Evolutionary conservation across 805 yeast genomes (phyloP), one percentile per base, ranked within the genome.

Genomic region (Clavispora santaluciae): DNA sequence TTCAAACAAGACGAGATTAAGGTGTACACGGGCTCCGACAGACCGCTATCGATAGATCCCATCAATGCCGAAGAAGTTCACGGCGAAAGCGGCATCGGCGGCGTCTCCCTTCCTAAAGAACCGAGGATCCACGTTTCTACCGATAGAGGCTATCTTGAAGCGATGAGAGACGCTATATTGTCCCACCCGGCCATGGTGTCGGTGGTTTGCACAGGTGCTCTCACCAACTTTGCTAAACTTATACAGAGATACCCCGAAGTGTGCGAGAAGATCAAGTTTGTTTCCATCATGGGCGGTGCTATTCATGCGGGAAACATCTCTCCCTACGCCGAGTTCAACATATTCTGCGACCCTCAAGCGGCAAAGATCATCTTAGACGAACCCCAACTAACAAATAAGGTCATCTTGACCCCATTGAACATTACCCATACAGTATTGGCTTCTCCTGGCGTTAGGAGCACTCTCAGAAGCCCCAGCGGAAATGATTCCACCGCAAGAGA

Each of bases 221-320:
- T 84, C 50, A 88, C 96, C 4, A 83, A 87, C 53, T 57, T 85
- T 12, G 82, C 89, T 0, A 56, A 68, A 3, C 63, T 88, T 29
- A 68, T 84, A 26, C 49, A 57, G 20, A 61, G 61, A 33, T 72
- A 75, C 50, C 95, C 95, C 0, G 75, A 76, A 16, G 51, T 76
- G 12, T 72, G 64, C 41, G 33, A 58, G 2, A 67, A 72, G 38
- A 67, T 88, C 39, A 71, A 70, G 39, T 72, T 62, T 39, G 58
- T 88, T 13, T 69, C 85, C 10, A 72, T 85, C 16, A 86, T 88
- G 95, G 95, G 95, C 11, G 95, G 95, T 2, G 76, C 74, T 0
- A 56, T 76, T 41, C 61, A 64, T 13, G 68, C 75, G 6, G 79
- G 81, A 1, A 79, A 79, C 50, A 53, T 63, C 41, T 71, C 79